Conservation (phyloP, 2,329 filamentous ascomycete genomes). For the Phialocephala sp. region DNA sequence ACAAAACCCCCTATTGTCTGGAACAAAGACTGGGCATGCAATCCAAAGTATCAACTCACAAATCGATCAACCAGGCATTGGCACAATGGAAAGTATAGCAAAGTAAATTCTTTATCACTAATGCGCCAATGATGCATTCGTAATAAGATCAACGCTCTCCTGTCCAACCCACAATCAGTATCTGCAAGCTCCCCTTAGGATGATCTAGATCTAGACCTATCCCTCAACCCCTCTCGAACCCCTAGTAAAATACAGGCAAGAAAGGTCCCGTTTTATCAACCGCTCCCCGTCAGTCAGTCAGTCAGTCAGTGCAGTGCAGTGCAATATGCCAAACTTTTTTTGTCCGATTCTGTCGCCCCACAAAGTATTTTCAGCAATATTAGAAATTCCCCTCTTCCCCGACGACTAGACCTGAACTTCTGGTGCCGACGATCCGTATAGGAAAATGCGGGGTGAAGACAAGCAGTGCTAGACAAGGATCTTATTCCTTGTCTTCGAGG, state of each 20-base stretch:
- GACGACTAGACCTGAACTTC: background rate
- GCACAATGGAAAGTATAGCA: background rate
- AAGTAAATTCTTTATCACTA: background rate
- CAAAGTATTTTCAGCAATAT: background rate
- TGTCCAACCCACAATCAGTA: conserved; percentile 5
- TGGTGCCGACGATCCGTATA: background rate
- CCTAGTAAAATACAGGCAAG: conserved; percentile 33
- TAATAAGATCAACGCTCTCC: background rate
- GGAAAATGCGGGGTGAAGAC: background rate
- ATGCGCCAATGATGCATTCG: conserved; percentile 4
- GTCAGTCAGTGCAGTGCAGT: conserved; percentile 12
- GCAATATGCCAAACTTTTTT: conserved; percentile 10
- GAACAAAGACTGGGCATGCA: no score
- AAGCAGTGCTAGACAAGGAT: background rate
- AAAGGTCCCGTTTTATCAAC: conserved; percentile 15
- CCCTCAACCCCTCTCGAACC: conserved; percentile 8
- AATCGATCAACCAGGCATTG: no score
- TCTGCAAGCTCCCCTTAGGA: background rate
- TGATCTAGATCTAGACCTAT: background rate
- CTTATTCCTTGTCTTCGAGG: conserved; percentile 58
- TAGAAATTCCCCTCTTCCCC: background rate
- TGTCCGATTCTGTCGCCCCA: no score
- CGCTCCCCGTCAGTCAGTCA: background rate
- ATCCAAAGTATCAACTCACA: no score
- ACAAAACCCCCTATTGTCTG: no score